phyloP scores from a whole-genome alignment of 2,329 filamentous ascomycete genomes.

The Cylindrodendrum hubeiense region DNA sequence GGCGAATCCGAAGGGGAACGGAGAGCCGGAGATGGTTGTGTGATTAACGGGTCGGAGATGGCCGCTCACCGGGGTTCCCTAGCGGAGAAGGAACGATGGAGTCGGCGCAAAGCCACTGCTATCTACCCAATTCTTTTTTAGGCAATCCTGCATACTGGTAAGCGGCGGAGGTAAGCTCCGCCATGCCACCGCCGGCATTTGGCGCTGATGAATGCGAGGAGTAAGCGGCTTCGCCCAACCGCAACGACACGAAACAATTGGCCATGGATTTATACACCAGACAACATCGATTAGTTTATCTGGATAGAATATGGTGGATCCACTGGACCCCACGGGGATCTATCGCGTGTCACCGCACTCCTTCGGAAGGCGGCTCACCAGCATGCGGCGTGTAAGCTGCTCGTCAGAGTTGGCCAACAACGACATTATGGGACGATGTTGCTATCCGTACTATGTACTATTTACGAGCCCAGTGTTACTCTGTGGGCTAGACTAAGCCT shows the following conservation, averaged over 20 bases:
- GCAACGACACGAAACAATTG: too few relatives aligned
- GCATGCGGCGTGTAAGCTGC: background rate
- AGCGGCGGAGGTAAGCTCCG: background rate
- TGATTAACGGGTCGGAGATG: background rate
- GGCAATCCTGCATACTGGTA: background rate
- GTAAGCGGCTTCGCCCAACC: background rate
- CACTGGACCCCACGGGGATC: background rate
- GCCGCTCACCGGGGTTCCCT: conserved; percentile 8
- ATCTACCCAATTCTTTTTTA: background rate
- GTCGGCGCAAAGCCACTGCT: conserved; percentile 8
- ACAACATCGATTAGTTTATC: background rate
- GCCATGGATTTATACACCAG: background rate
- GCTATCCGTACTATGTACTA: too few relatives aligned
- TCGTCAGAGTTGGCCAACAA: background rate
- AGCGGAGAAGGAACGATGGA: conserved; percentile 18
- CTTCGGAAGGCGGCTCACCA: background rate
- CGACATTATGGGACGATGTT: background rate
- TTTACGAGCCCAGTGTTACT: background rate
- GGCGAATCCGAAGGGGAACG: conserved; percentile 10
- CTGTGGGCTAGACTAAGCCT: background rate
- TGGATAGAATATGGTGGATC: background rate
- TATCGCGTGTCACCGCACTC: background rate
- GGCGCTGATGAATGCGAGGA: background rate
- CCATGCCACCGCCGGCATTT: background rate
- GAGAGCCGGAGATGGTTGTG: conserved; percentile 10